phyloP scores from a whole-genome alignment of 176 grass and related monocot genomes.

The Panicum miliaceum region DNA sequence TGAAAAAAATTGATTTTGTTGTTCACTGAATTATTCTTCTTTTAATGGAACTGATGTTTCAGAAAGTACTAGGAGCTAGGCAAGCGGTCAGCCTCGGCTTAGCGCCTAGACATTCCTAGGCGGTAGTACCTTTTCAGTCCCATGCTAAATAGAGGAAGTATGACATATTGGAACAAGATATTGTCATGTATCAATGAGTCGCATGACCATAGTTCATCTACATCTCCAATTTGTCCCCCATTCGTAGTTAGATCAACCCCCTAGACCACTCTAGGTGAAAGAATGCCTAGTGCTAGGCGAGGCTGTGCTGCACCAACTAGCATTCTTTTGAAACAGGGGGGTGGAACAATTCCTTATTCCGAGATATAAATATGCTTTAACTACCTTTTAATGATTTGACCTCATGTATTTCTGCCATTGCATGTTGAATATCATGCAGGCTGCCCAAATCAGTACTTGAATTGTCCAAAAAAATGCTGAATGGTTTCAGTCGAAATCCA shows the following conservation, averaged over 20 bases:
- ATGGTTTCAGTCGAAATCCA: constrained; percentile 82
- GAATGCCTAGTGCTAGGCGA: background rate
- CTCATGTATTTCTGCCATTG: background rate
- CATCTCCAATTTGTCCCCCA: background rate
- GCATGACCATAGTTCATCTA: background rate
- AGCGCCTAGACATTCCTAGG: background rate
- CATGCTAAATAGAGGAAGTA: background rate
- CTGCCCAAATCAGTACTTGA: constrained; percentile 92
- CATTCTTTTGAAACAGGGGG: background rate
- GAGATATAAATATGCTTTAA: background rate
- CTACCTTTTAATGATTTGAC: constrained; percentile 2
- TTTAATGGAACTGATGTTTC: background rate
- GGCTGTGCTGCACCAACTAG: background rate
- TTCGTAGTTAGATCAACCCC: background rate
- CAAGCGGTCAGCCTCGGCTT: background rate
- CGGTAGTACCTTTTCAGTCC: background rate
- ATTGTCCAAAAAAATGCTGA: constrained; percentile 90
- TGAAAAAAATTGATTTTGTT: background rate
- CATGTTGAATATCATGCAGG: constrained; percentile 48
- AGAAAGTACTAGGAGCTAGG: background rate
- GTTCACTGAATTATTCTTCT: background rate
- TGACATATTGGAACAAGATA: background rate
- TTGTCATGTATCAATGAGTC: background rate
- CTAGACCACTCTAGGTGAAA: background rate
- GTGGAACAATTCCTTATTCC: constrained; percentile 9